phyloP scores from a whole-genome alignment of 139 green algal genomes.

The Chlorella vulgaris region DNA sequence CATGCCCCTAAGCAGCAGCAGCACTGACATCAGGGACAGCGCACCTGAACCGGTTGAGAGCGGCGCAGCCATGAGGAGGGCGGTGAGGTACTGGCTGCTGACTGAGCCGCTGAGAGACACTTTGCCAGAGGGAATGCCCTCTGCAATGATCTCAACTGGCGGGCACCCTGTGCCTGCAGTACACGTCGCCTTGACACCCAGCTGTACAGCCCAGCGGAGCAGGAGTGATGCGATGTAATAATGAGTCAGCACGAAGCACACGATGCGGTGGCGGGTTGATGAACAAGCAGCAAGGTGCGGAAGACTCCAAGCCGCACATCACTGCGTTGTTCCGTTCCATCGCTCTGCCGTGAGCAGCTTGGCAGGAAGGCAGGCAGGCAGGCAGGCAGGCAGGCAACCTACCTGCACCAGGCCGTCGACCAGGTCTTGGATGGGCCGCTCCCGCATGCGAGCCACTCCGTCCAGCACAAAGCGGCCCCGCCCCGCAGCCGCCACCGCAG shows the following conservation, averaged over 20 bases:
- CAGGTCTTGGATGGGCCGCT: conserved; percentile 67
- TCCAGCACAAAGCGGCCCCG: conserved; percentile 86
- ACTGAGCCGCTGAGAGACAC: conserved; percentile 78
- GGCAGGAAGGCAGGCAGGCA: neutral
- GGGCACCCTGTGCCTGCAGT: conserved; percentile 95
- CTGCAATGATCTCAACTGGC: conserved; percentile 85
- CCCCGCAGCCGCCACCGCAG: conserved; percentile 94
- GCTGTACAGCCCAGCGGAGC: conserved; percentile 64
- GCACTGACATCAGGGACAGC: neutral
- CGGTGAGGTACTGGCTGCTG: conserved; percentile 95
- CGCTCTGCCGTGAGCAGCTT: too few relatives aligned
- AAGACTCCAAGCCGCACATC: too few relatives aligned
- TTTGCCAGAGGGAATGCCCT: conserved; percentile 84
- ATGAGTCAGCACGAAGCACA: too few relatives aligned
- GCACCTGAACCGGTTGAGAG: conserved; percentile 68
- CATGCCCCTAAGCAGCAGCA: too few relatives aligned
- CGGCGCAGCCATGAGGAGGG: conserved; percentile 96
- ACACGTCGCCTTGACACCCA: conserved; percentile 93
- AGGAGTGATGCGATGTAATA: neutral
- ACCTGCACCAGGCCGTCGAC: conserved; percentile 92
- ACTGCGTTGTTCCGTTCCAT: too few relatives aligned
- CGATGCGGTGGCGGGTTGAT: too few relatives aligned
- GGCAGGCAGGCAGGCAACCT: conserved; percentile 55
- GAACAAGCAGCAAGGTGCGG: too few relatives aligned
- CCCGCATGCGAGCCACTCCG: conserved; percentile 84